Base-by-base conservation (phyloP, 768 basidiomycete species). In the Tubosaeta sp. region DNA sequence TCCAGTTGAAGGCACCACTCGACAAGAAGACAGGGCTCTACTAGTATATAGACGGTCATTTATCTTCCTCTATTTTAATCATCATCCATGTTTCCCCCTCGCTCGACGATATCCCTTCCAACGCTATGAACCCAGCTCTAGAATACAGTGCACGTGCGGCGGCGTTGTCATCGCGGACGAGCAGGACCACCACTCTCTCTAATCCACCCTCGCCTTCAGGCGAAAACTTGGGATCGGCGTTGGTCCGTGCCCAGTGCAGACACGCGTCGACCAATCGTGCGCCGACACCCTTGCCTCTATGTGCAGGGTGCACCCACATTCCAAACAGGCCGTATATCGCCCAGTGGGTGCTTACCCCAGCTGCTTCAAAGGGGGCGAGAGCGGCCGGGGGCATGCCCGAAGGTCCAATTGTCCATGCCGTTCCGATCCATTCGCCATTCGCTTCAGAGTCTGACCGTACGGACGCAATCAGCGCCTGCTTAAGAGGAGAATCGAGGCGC, bases 221-320 rank as follows among this genome's bases (percentile, higher is more conserved):
- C 16, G 19, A 19, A 7, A 19, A 12, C 25, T 55, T 54, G 29
- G 40, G 19, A 10, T 61, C 58, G 48, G 49, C 44, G 30, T 63
- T 30, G 9, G 48, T 56, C 42, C 58, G 53, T 21, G 30, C 65
- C 65, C 67, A 69, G 22, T 59, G 55, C 41, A 69, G 35, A 25
- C 56, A 62, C 10, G 49, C 56, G 16, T 39, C 44, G 11, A 59
- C 49, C n/a, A 69, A 18, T 14, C 27, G n/a, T 2, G 24, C 9
- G 6, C 53, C 65, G 14, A 67, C 14, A 13, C 59, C 58, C 36
- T 50, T 64, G n/a, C 57, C 56, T 14, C 65, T 54, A 27, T 68
- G 65, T 1, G 56, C 56, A n/a, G 58, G 68, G 27, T 59, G 58
- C 5, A 65, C 61, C 68, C 63, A 68, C 61, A 65, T 57, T n/a